Evolutionary conservation across 2,329 filamentous ascomycete genomes (phyloP), one percentile per base, ranked within the genome.

Genomic region (Aspergillus pseudotamarii): DNA sequence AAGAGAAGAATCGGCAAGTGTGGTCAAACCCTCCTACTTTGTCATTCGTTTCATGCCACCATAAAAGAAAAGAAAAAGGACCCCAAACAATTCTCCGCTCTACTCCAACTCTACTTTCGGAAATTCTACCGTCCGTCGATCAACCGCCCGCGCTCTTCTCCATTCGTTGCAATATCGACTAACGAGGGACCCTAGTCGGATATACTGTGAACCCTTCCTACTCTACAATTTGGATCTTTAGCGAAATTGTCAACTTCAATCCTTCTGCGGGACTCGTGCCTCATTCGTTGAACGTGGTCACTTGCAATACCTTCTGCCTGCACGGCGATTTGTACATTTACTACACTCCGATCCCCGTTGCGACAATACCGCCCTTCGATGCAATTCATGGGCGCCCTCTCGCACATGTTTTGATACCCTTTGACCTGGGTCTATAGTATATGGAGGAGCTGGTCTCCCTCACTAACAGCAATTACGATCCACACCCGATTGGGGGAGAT

Each of bases 371-470:
- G 48, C 57, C 62, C 54, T n/a, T 63, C 65, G 63, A 65, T 69
- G 62, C 59, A 60, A 53, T 58, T 34, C 43, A 51, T 43, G 36
- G 36, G 23, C 57, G 28, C 28, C 48, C 38, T 26, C 41, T 55
- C 50, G 62, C 62, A 57, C 45, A 68, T 69, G 65, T 28, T 63
- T 60, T 69, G 58, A 66, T 55, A 53, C 46, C n/a, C 34, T 41
- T 57, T 21, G 45, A 19, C 43, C 53, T 53, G 58, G 43, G 50
- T 58, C 57, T 67, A 59, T 58, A 67, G 68, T 76, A 70, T 69
- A 72, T 76, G 76, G 77, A 78, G 69, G 73, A 80, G 78, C 78
- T 79, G 79, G 78, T 71, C 77, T 79, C 75, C 75, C 76, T 72
- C 68, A 66, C 65, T 66, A 65, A 69, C 58, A 59, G 67, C 66